Percentiles rank a stretch among this genome's conserved stretches.
Conservation (phyloP, 139 green algal species). For the Spirogloea muscicola region DNA sequence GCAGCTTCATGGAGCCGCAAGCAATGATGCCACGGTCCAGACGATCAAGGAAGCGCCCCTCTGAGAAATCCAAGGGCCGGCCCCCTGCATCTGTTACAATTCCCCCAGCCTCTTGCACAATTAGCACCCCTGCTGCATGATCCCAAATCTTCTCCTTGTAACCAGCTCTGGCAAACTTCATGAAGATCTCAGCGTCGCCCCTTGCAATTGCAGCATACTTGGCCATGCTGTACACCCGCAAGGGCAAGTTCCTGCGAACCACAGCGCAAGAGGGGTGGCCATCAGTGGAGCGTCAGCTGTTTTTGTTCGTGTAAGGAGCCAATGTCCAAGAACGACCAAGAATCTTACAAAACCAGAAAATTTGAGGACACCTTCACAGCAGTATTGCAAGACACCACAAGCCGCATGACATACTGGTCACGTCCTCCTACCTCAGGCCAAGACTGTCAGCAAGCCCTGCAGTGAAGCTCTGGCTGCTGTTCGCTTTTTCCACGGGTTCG, state of each 20-base stretch:
- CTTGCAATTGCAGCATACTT: constrained; percentile 53
- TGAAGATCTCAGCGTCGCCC: constrained; percentile 56
- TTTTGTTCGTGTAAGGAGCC: no score
- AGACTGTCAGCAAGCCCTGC: constrained; percentile 40
- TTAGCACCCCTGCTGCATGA: constrained; percentile 53
- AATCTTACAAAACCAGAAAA: no score
- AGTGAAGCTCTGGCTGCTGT: constrained; percentile 41
- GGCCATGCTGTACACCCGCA: constrained; percentile 52
- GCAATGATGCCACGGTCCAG: constrained; percentile 54
- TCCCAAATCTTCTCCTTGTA: constrained; percentile 60
- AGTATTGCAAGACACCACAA: no score
- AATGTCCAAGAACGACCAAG: no score
- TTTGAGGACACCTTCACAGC: no score
- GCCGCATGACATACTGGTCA: no score
- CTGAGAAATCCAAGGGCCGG: constrained; percentile 49
- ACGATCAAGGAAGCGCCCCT: constrained; percentile 44
- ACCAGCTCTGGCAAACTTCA: constrained; percentile 51
- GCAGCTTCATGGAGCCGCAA: constrained; percentile 29
- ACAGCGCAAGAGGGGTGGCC: no score
- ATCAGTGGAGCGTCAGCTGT: no score
- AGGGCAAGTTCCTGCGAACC: constrained; percentile 19
- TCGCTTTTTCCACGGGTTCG: constrained; percentile 51
- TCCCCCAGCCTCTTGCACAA: constrained; percentile 57
- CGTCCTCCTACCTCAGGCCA: constrained; percentile 39
- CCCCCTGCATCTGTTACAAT: constrained; percentile 51